Percentiles rank a stretch among this genome's conserved stretches.
phyloP scores from a whole-genome alignment of 2,329 filamentous ascomycete genomes.

The Massarina eburnea region DNA sequence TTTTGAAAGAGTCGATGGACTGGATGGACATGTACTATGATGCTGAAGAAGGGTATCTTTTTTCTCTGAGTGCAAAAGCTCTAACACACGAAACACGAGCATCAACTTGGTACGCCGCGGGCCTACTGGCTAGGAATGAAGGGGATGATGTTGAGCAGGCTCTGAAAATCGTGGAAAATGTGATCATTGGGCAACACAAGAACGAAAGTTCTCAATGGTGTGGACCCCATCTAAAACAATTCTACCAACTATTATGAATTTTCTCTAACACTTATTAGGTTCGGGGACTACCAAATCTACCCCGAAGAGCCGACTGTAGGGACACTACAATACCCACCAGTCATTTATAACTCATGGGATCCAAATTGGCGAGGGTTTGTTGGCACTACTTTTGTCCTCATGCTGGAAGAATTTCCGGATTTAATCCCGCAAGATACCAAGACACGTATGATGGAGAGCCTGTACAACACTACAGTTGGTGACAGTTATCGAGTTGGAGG shows the following conservation, averaged over 20 bases:
- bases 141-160: constrained; percentile 54
- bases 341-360: constrained; percentile 62
- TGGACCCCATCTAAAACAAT: constrained; percentile 7
- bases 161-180: constrained; percentile 55
- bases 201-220: constrained; percentile 58
- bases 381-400: constrained; percentile 60
- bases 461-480: constrained; percentile 59
- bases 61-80: constrained; percentile 51
- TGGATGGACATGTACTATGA: constrained; percentile 61
- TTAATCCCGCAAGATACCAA: constrained; percentile 47
- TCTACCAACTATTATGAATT: not conserved
- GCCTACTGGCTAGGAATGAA: constrained; percentile 57
- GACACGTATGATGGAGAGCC: constrained; percentile 53
- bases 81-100: constrained; percentile 59
- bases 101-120: constrained; percentile 60
- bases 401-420: constrained; percentile 59
- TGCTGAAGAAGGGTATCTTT: constrained; percentile 53
- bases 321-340: constrained; percentile 50
- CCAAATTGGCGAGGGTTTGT: constrained; percentile 68
- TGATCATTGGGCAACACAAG: constrained; percentile 57
- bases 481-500: constrained; percentile 65
- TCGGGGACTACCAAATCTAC: constrained; percentile 56
- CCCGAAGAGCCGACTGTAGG: constrained; percentile 62
- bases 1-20: constrained; percentile 52
- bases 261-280: constrained; percentile 29